Conservation (phyloP, 192 early-diverging fungal genomes). For the Backusella luteola region DNA sequence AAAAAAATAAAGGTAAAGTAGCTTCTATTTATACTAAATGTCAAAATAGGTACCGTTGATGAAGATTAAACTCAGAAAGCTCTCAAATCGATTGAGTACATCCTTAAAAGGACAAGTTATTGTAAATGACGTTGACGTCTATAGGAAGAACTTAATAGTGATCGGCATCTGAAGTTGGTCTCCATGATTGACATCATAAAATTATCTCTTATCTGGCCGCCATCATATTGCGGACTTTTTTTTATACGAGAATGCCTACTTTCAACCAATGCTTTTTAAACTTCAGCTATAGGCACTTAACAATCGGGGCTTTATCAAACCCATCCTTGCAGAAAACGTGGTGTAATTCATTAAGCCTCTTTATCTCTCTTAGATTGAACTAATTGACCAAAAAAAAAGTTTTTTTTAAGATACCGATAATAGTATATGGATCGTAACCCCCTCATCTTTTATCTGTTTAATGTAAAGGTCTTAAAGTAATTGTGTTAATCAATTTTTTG, state of each 20-base stretch:
- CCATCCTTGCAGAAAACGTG: conserved; percentile 6
- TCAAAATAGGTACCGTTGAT: background rate
- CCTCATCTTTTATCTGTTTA: background rate
- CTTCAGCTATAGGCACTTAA: background rate
- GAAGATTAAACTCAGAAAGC: background rate
- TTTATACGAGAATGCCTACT: background rate
- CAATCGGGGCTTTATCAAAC: background rate
- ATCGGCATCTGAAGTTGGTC: background rate
- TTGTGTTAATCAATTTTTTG: background rate
- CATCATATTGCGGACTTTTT: conserved; percentile 4
- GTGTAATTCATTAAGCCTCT: conserved; percentile 3
- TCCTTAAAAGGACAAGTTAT: background rate
- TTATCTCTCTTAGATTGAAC: background rate
- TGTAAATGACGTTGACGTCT: background rate
- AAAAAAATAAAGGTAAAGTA: background rate
- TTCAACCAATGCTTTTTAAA: background rate
- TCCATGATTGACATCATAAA: conserved; percentile 5
- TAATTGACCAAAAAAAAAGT: background rate
- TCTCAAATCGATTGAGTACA: background rate
- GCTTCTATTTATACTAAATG: conserved; percentile 7
- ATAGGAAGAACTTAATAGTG: background rate
- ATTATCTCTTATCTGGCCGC: conserved; percentile 4
- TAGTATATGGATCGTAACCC: conserved; percentile 2
- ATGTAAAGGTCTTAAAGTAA: background rate
- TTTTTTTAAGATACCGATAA: conserved; percentile 8